Conservation (phyloP, 768 basidiomycete species). For the Suillus alpinus region DNA sequence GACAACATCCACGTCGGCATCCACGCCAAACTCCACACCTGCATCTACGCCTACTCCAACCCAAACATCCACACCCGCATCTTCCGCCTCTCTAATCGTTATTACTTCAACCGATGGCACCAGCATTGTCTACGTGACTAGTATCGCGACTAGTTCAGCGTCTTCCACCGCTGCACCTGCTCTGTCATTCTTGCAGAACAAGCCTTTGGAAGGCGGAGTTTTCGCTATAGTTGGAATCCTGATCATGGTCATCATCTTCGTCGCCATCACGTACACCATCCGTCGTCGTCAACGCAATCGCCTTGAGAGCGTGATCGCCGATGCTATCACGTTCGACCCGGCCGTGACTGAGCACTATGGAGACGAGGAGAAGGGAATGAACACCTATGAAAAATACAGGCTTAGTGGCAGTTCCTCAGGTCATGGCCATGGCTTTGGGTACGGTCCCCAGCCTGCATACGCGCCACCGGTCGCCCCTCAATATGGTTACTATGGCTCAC, state of each 20-base stretch:
- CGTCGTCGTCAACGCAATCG: conserved; percentile 46
- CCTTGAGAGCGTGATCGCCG: conserved; percentile 32
- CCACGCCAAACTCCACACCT: conserved; percentile 10
- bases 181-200: conserved; percentile 60
- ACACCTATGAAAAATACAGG: conserved; percentile 17
- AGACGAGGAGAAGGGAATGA: conserved; percentile 25
- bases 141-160: conserved; percentile 23
- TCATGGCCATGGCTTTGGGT: conserved; percentile 20
- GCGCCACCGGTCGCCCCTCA: conserved; percentile 6
- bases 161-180: conserved; percentile 20
- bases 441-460: conserved; percentile 20
- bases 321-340: conserved; percentile 55
- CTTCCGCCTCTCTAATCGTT: conserved; percentile 22
- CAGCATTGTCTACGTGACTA: conserved; percentile 29
- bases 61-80: conserved; percentile 6
- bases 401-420: conserved; percentile 25
- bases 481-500: conserved; percentile 16
- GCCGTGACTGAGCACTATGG: conserved; percentile 20
- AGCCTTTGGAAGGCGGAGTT: conserved; percentile 57
- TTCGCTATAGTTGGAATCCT: conserved; percentile 52
- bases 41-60: conserved; percentile 10
- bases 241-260: conserved; percentile 44
- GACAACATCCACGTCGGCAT: conserved; percentile 9
- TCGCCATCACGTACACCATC: conserved; percentile 43
- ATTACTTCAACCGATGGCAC: conserved; percentile 23